phyloP scores from a whole-genome alignment of 169 alveolate species.

The Plasmodium knowlesi region DNA sequence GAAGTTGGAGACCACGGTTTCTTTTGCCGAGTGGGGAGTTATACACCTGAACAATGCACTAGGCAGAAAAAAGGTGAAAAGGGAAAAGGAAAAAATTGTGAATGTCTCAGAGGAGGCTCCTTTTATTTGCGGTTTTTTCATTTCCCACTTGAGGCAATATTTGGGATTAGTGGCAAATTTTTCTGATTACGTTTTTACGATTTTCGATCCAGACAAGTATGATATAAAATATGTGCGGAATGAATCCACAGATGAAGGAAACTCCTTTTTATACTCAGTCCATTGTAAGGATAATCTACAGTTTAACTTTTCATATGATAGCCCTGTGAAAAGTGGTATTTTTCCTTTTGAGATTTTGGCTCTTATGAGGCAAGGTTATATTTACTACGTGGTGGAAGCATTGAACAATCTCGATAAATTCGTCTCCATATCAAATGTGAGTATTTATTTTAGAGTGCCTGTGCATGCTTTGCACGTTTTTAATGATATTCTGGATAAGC shows the following conservation, averaged over 20 bases:
- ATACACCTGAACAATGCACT: constrained; percentile 28
- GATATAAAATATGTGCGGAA: constrained; percentile 16
- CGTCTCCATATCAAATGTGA: constrained; percentile 48
- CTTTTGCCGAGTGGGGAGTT: constrained; percentile 71
- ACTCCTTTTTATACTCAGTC: constrained; percentile 13
- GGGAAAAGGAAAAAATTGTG: neutral
- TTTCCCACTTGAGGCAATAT: constrained; percentile 64
- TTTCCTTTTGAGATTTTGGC: constrained; percentile 12
- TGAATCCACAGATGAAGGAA: constrained; percentile 19
- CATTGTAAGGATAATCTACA: neutral
- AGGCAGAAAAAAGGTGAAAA: neutral
- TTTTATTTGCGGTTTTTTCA: constrained; percentile 30
- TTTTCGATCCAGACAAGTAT: constrained; percentile 44
- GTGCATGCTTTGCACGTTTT: neutral
- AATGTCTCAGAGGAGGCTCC: constrained; percentile 27
- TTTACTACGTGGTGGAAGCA: constrained; percentile 16
- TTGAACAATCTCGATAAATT: constrained; percentile 20
- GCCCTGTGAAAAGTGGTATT: constrained; percentile 44
- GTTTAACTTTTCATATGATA: constrained; percentile 18
- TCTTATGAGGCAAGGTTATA: constrained; percentile 51
- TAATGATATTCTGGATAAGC: constrained; percentile 38
- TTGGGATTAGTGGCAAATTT: constrained; percentile 48
- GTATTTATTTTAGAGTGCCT: constrained; percentile 60
- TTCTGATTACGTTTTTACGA: constrained; percentile 16
- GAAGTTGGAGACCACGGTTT: constrained; percentile 64